Evolutionary conservation across 192 early-diverging fungal genomes (phyloP), one percentile per base, ranked within the genome.

Genomic region (Rhizophagus clarus): DNA sequence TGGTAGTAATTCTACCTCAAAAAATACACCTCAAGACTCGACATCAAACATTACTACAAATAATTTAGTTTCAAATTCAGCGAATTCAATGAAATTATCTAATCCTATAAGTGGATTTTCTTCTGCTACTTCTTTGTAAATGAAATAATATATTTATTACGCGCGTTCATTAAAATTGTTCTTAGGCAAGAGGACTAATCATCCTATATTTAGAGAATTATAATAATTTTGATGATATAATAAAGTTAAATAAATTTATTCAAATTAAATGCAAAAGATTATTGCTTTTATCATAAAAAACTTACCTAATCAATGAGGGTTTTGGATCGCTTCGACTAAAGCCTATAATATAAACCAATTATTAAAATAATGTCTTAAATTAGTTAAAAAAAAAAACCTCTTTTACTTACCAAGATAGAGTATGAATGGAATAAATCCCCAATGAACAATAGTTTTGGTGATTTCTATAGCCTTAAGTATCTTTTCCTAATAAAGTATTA

Each of bases 351-450:
- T 5, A 28, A 61, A 22, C 17, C 14, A 56, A 62, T 31, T 28
- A 12, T 76, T 63, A 14, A n/a, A n/a, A 76, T 40, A 4, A 3
- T 6, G 29, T 2, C 5, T 29, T 60, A 15, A 28, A 51, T 56
- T n/a, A 14, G 20, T 22, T 28, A 37, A 79, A 68, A 31, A 29
- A 37, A 68, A 51, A 6, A 51, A n/a, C n/a, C n/a, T n/a, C n/a
- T n/a, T 49, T 17, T 9, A n/a, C 22, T 49, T 87, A 83, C 88
- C 88, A 45, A 90, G 86, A 77, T 90, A 90, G 74, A 90, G 84
- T 69, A 90, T 88, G 63, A 88, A 88, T 51, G 88, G 88, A 83
- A 90, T 90, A 79, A 90, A 90, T 11, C 88, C 88, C 84, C 86
- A 90, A 78, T 90, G 88, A n/a, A 90, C 79, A 56, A 90, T 82